Conservation (phyloP, 805 yeast species). For the Teunomyces cretensis region DNA sequence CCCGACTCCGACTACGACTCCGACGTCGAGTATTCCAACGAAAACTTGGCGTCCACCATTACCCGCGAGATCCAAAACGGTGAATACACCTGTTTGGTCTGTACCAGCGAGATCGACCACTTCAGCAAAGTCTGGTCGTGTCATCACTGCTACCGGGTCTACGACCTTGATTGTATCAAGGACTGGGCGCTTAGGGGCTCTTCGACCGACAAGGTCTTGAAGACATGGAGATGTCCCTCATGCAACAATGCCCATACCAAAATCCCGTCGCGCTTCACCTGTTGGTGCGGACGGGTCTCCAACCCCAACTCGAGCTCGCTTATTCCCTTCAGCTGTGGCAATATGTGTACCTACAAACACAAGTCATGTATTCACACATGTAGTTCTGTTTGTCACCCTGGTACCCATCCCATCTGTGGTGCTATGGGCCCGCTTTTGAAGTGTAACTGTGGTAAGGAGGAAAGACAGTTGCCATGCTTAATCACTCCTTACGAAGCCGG, state of each 20-base stretch:
- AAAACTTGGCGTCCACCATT: conserved; percentile 43
- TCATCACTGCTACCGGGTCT: conserved; percentile 71
- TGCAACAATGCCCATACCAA: conserved; percentile 56
- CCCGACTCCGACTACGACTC: conserved; percentile 15
- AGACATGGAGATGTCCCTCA: conserved; percentile 84
- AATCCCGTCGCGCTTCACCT: conserved; percentile 59
- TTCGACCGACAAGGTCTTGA: conserved; percentile 52
- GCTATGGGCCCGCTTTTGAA: conserved; percentile 70
- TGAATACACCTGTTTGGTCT: conserved; percentile 80
- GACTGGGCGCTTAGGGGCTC: conserved; percentile 86
- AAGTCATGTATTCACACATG: conserved; percentile 72
- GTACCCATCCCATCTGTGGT: conserved; percentile 79
- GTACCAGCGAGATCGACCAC: conserved; percentile 77
- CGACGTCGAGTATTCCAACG: conserved; percentile 18
- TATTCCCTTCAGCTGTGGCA: conserved; percentile 87
- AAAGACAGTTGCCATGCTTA: conserved; percentile 69
- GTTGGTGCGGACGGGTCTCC: conserved; percentile 86
- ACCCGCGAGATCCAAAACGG: conserved; percentile 61
- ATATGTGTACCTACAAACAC: conserved; percentile 63
- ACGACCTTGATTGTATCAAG: conserved; percentile 78
- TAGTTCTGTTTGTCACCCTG: conserved; percentile 79
- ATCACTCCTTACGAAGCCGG: conserved; percentile 66
- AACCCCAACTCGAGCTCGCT: conserved; percentile 60
- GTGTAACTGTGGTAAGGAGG: conserved; percentile 73
- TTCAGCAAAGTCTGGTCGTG: conserved; percentile 78